These are phyloP conservation scores for Saccharomycopsis sp. DNA, from an alignment of 805 yeast species.

Conservation along the genomic window DNA sequence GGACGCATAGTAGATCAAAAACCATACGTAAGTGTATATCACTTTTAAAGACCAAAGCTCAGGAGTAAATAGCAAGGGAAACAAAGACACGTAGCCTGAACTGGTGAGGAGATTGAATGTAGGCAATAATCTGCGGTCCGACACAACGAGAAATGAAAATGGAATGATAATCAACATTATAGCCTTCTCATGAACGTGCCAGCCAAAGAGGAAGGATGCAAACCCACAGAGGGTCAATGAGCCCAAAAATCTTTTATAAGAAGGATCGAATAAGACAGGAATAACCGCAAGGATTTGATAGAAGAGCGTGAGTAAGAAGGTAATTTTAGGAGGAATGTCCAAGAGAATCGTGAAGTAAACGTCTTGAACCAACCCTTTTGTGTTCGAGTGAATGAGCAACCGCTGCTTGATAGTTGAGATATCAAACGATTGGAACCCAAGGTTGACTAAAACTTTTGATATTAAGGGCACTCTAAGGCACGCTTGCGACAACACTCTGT, in stretches of 20 bases:
- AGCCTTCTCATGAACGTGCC: slow-evolving; percentile 99
- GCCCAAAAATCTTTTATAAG: slow-evolving; percentile 73
- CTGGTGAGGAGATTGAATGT: slow-evolving; percentile 66
- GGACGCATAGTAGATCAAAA: slow-evolving; percentile 65
- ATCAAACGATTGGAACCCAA: slow-evolving; percentile 18
- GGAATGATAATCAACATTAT: slow-evolving; percentile 87
- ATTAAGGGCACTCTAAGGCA: slow-evolving; percentile 36
- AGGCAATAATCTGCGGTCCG: slow-evolving; percentile 63
- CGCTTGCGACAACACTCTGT: slow-evolving; percentile 49
- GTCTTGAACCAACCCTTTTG: slow-evolving; percentile 85
- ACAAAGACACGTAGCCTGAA: slow-evolving; percentile 80
- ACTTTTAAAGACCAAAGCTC: slow-evolving; percentile 75
- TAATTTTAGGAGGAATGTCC: slow-evolving; percentile 65
- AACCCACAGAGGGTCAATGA: slow-evolving; percentile 84
- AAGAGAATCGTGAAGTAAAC: slow-evolving; percentile 78
- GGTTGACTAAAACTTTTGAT: slow-evolving; percentile 34
- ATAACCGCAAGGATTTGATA: slow-evolving; percentile 73
- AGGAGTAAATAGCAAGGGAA: slow-evolving; percentile 78
- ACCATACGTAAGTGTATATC: slow-evolving; percentile 78
- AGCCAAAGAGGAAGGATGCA: slow-evolving; percentile 88
- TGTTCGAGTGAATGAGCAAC: slow-evolving; percentile 9
- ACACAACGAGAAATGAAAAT: slow-evolving; percentile 64
- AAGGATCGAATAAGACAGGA: slow-evolving; percentile 66
- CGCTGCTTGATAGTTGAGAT: slow-evolving; percentile 4
- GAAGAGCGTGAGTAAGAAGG: slow-evolving; percentile 76